phyloP scores from a whole-genome alignment of 495 filamentous ascomycete genomes.

The Penicillium taxi region DNA sequence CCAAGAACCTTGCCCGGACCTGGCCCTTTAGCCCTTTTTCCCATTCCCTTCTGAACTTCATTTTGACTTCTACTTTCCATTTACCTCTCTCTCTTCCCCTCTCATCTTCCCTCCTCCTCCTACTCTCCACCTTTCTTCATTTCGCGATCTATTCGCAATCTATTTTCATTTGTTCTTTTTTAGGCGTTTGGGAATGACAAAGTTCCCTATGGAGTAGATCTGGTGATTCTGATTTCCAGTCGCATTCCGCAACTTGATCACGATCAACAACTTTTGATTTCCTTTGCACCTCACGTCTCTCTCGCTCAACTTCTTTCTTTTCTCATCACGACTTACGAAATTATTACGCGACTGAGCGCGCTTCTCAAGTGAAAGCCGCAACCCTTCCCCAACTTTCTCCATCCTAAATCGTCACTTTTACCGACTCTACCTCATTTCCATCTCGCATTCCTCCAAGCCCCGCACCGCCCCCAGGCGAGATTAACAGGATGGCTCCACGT shows the following conservation, averaged over 20 bases:
- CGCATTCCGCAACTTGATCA: constrained; percentile 22
- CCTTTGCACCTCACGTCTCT: constrained; percentile 21
- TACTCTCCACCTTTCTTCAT: background rate
- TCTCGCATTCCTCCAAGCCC: constrained; percentile 2
- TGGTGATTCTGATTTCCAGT: constrained; percentile 22
- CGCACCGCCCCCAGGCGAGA: constrained; percentile 8
- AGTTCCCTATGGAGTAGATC: constrained; percentile 16
- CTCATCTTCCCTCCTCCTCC: constrained; percentile 4
- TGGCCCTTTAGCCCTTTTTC: constrained; percentile 16
- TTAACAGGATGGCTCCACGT: constrained; percentile 37
- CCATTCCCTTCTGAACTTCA: constrained; percentile 10
- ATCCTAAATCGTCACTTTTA: constrained; percentile 1
- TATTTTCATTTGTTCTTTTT: constrained; percentile 20
- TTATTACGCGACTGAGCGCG: constrained; percentile 22
- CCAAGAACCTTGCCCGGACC: constrained; percentile 6
- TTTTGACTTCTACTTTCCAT: constrained; percentile 4
- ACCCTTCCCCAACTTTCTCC: too few species aligned
- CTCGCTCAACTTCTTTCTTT: constrained; percentile 30
- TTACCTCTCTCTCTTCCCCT: background rate
- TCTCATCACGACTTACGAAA: constrained; percentile 34
- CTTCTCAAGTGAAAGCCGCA: constrained; percentile 9
- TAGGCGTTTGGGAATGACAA: constrained; percentile 23
- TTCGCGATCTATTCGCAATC: constrained; percentile 9
- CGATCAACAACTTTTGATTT: constrained; percentile 10
- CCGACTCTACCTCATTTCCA: background rate